phyloP scores from a whole-genome alignment of 176 grass and related monocot genomes.

The Hordeum marinum region DNA sequence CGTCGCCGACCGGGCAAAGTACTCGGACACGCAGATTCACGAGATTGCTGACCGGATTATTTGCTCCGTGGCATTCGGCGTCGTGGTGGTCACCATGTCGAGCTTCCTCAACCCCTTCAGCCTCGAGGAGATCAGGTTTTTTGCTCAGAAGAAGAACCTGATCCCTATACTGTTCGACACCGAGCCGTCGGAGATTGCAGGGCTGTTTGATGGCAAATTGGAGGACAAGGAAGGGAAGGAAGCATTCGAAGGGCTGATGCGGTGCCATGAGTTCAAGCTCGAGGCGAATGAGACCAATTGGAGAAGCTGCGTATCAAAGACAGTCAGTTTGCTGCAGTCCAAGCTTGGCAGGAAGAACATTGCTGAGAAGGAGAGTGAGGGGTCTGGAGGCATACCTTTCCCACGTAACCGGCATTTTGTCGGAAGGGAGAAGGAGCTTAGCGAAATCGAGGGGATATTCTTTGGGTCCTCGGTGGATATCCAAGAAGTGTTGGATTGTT shows the following conservation, averaged over 20 bases:
- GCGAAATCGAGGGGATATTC: constrained; percentile 73
- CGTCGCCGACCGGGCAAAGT: constrained; percentile 76
- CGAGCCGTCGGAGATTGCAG: constrained; percentile 53
- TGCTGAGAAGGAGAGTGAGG: constrained; percentile 57
- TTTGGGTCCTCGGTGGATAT: constrained; percentile 65
- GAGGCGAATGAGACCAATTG: constrained; percentile 85
- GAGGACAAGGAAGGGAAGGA: constrained; percentile 92
- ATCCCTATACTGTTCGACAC: constrained; percentile 81
- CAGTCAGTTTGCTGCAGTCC: constrained; percentile 51
- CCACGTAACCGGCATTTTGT: constrained; percentile 79
- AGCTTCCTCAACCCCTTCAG: constrained; percentile 87
- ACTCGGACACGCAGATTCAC: constrained; percentile 83
- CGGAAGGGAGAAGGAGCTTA: constrained; percentile 92
- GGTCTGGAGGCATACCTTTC: constrained; percentile 55
- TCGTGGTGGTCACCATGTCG: constrained; percentile 73
- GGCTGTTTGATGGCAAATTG: constrained; percentile 65
- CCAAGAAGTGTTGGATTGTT: constrained; percentile 63
- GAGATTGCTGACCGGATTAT: constrained; percentile 93
- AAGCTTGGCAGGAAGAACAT: constrained; percentile 90
- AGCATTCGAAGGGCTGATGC: constrained; percentile 78
- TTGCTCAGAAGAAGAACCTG: constrained; percentile 97
- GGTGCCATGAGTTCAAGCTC: constrained; percentile 81
- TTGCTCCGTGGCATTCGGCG: constrained; percentile 71
- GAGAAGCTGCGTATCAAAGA: constrained; percentile 72
- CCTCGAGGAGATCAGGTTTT: constrained; percentile 92